These are phyloP conservation scores for Musa troglodytarum DNA, from an alignment of 176 grass and related monocot genomes.

Conservation along the genomic window DNA sequence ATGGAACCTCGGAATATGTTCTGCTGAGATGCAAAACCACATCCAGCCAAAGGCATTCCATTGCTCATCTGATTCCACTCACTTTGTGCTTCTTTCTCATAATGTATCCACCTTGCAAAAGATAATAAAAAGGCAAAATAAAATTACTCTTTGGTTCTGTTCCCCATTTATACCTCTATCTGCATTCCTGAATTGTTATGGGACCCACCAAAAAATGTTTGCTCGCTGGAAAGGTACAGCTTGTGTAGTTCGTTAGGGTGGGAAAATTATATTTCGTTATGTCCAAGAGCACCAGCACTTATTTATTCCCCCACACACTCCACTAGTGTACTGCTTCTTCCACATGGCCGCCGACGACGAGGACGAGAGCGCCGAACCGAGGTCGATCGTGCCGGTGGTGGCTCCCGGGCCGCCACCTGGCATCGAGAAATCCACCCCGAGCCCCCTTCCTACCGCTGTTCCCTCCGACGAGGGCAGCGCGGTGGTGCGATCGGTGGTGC, in stretches of 20 bases:
- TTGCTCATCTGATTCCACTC: too few relatives aligned
- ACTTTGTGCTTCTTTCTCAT: too few relatives aligned
- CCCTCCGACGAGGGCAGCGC: background rate
- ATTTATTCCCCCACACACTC: background rate
- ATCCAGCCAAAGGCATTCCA: too few relatives aligned
- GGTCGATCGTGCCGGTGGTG: conserved; percentile 8
- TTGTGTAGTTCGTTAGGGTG: accelerated
- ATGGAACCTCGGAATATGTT: too few relatives aligned
- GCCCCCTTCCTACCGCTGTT: background rate
- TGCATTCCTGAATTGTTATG: too few relatives aligned
- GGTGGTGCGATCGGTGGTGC: conserved; percentile 26
- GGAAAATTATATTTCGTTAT: too few relatives aligned
- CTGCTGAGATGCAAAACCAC: too few relatives aligned
- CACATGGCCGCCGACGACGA: background rate
- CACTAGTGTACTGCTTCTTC: background rate
- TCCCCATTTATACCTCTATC: too few relatives aligned
- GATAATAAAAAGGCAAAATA: too few relatives aligned
- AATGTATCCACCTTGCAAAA: too few relatives aligned
- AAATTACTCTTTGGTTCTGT: too few relatives aligned
- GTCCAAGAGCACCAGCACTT: background rate
- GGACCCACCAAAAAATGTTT: too few relatives aligned
- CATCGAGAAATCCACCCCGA: background rate
- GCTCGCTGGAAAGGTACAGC: background rate
- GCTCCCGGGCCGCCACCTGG: background rate
- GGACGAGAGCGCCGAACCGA: background rate